Evolutionary conservation across 2,329 filamentous ascomycete genomes (phyloP), one percentile per base, ranked within the genome.

Genomic region (Clarireedia paspali): DNA sequence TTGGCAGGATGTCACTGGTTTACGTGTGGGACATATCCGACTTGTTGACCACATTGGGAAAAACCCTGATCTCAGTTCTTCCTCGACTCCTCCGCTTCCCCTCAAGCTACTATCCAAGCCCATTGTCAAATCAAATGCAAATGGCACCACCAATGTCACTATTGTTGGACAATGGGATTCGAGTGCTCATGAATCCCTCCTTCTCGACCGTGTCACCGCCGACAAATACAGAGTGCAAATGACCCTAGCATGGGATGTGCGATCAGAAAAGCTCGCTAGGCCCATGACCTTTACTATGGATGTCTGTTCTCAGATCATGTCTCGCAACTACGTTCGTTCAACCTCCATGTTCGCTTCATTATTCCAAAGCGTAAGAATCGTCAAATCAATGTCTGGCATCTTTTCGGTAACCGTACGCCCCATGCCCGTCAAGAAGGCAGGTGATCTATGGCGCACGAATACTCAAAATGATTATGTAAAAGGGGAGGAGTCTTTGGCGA

Each of bases 101-200:
- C 74, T 99, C 39, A 89, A 89, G 66, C 77, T 95, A 47, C 79
- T 91, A 3, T 82, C 87, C 34, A 84, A 87, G 48, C 92, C 94
- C 0, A 79, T 84, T 55, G 86, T 96, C 62, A 88, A 87, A 60
- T 84, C 88, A 57, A 95, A 96, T 67, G 83, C 89, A 24, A 95
- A 97, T 68, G 94, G 94, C 39, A 96, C 91, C 0, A 87, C 85
- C 38, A 91, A 87, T 68, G 85, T 96, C 39, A 91, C 87, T 1
- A 78, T 97, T 45, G 80, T 87, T n/a, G 91, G 88, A 0, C 91
- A 97, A 67, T 99, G 94, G 94, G 94, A 99, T 69, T 96, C 92
- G 0, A 95, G 91, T 66, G 78, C 94, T 62, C 94, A 99, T 71
- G 85, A 84, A 60, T 96, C 94, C 5, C 76, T 95, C n/a, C 78